Conservation (phyloP, 2,329 filamentous ascomycete genomes). For the Alternaria solani region DNA sequence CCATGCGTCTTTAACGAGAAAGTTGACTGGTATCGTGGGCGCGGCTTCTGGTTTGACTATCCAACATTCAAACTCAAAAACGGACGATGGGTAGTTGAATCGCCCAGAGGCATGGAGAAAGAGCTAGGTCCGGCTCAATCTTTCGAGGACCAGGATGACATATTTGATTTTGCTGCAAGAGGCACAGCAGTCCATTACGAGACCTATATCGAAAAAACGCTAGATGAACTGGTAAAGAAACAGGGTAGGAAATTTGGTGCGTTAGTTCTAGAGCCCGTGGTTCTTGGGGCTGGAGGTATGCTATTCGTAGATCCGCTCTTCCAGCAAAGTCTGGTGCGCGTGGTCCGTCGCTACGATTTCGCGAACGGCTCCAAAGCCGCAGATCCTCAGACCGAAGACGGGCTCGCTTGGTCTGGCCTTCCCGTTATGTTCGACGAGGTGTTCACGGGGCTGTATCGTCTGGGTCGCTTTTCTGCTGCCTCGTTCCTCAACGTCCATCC, state of each 20-base stretch:
- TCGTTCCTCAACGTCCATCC: constrained; percentile 73
- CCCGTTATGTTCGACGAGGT: constrained; percentile 87
- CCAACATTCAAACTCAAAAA: constrained; percentile 72
- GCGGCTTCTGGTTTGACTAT: constrained; percentile 83
- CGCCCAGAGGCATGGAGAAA: constrained; percentile 60
- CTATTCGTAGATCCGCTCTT: constrained; percentile 84
- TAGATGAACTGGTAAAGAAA: constrained; percentile 62
- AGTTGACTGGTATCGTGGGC: constrained; percentile 84
- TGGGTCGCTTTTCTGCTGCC: constrained; percentile 75
- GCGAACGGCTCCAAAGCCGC: constrained; percentile 28
- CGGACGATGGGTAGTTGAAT: constrained; percentile 71
- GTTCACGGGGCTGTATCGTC: constrained; percentile 84
- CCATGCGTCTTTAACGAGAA: constrained; percentile 81
- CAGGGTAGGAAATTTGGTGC: constrained; percentile 76
- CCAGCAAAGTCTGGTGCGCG: constrained; percentile 73
- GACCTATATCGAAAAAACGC: constrained; percentile 63
- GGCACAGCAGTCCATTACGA: constrained; percentile 61
- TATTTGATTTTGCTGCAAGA: constrained; percentile 53
- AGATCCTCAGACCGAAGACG: background rate
- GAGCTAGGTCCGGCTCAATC: constrained; percentile 55
- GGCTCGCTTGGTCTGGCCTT: constrained; percentile 71
- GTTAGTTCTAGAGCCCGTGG: constrained; percentile 79
- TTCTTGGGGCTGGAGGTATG: constrained; percentile 87
- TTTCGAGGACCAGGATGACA: constrained; percentile 43
- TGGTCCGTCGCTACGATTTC: constrained; percentile 71